Evolutionary conservation across 805 yeast species (phyloP).

Genomic region (Lipomyces starkeyi): DNA sequence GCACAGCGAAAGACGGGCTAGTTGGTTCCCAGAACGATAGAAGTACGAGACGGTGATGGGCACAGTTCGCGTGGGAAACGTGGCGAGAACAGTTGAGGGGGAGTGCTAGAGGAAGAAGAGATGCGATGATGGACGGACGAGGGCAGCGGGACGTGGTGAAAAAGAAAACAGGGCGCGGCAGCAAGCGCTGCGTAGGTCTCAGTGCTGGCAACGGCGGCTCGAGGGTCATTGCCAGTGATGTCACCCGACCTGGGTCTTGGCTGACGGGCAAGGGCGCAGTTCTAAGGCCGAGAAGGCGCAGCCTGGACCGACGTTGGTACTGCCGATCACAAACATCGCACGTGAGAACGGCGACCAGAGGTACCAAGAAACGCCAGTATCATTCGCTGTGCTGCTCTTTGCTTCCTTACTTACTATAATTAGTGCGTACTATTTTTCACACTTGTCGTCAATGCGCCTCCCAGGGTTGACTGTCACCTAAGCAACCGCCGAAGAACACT

Average conservation of each 20-base stretch:
- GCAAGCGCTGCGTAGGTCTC: neutral
- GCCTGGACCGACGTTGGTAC: too few species aligned
- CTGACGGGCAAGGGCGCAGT: too few species aligned
- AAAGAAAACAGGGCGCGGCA: neutral
- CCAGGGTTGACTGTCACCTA: too few species aligned
- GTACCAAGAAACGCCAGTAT: too few species aligned
- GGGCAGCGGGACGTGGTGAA: neutral
- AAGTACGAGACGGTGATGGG: neutral
- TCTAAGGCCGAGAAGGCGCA: too few species aligned
- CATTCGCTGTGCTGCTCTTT: too few species aligned
- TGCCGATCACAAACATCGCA: neutral
- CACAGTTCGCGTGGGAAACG: slow-evolving; percentile 11
- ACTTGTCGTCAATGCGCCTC: too few species aligned
- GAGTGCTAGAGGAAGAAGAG: neutral
- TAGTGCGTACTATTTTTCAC: too few species aligned
- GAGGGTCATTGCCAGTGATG: neutral
- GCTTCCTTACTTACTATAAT: too few species aligned
- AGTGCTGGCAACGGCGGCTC: too few species aligned
- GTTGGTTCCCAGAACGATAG: neutral
- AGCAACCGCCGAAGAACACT: neutral
- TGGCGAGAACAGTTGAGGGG: slow-evolving; percentile 3
- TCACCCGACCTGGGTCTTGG: neutral
- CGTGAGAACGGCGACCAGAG: neutral
- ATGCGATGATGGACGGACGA: slow-evolving; percentile 1
- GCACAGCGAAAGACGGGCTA: neutral